These are phyloP conservation scores for Bonia amplexicaulis DNA, from an alignment of 176 grass and related monocot genomes.

Conservation along the genomic window DNA sequence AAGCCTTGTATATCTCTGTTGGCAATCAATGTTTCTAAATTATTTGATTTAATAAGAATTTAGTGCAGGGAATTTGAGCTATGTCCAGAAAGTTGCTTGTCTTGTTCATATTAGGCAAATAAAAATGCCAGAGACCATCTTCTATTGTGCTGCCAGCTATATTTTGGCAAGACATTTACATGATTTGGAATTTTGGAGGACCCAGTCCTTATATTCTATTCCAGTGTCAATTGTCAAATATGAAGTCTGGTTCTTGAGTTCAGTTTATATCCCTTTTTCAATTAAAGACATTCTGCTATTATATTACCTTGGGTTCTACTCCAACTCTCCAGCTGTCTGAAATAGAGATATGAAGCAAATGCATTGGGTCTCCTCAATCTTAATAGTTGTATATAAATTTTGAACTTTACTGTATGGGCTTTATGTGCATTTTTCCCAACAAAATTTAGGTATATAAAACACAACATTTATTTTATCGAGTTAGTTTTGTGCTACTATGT, in stretches of 20 bases:
- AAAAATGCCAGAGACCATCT: neutral
- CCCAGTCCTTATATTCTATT: neutral
- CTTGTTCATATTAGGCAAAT: constrained; percentile 13
- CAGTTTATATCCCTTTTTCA: neutral
- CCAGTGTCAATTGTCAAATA: constrained; percentile 4
- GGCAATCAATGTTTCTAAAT: neutral
- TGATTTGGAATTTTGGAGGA: neutral
- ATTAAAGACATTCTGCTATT: neutral
- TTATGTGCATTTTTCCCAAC: neutral
- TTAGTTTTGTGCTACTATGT: neutral
- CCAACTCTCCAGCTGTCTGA: neutral
- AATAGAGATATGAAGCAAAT: neutral
- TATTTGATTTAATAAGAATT: neutral
- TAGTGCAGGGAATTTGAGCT: neutral
- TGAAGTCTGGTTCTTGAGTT: neutral
- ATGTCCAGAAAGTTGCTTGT: neutral
- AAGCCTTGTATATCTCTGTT: neutral
- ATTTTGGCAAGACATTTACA: neutral
- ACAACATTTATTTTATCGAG: neutral
- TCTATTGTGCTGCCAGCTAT: neutral
- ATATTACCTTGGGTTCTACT: constrained; percentile 7
- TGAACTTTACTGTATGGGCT: neutral
- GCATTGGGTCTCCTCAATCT: neutral
- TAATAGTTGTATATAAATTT: constrained; percentile 8
- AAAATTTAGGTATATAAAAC: neutral